Evolutionary conservation across 2,329 filamentous ascomycete species (phyloP).

Genomic region (Trichoderma endophyticum): DNA sequence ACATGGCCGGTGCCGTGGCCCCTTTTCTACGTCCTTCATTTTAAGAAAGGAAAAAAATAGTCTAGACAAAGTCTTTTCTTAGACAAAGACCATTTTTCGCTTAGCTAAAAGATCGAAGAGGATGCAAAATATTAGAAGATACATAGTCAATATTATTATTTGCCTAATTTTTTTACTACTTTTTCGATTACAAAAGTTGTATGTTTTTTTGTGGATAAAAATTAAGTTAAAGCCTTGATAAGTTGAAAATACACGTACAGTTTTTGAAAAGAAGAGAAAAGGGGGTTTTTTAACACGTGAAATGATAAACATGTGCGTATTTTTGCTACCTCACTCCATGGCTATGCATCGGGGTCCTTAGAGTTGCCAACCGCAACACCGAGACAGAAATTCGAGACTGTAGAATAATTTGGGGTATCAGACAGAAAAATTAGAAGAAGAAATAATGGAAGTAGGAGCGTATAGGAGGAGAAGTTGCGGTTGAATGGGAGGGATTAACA

Average conservation of each 20-base stretch:
- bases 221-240: not conserved
- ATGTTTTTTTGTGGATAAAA: not conserved
- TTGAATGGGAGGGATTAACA: not conserved
- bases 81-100: not conserved
- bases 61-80: not conserved
- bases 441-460: not conserved
- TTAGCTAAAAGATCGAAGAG: not conserved
- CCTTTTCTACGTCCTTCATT: not conserved
- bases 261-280: not conserved
- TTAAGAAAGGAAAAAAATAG: not conserved
- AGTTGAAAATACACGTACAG: not conserved
- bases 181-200: not conserved
- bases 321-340: constrained; percentile 23
- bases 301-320: constrained; percentile 17
- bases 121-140: not conserved
- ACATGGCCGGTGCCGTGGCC: not conserved
- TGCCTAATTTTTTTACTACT: not conserved
- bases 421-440: not conserved
- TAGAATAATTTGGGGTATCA: constrained; percentile 16
- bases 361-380: not conserved
- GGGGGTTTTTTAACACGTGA: not conserved
- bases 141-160: not conserved
- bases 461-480: not conserved
- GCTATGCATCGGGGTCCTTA: constrained; percentile 22
- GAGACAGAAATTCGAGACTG: constrained; percentile 8